A percentile compares a stretch with the other conserved stretches of the same genome.
Conservation (phyloP, 2,329 filamentous ascomycete genomes). For the Aspergillus sojae region DNA sequence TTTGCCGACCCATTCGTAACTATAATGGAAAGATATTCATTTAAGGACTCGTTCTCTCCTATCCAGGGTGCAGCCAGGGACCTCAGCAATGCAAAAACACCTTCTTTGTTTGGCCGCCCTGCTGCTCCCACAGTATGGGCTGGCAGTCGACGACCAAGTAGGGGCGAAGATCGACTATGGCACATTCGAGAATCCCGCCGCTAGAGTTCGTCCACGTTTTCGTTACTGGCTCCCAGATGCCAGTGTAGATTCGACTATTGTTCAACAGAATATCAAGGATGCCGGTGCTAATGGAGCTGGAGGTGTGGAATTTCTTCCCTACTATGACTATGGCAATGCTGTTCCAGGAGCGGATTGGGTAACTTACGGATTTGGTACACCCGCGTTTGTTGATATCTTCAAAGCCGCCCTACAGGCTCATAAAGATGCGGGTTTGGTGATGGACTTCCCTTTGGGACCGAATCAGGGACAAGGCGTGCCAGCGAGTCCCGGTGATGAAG, state of each 20-base stretch:
- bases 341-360: slow-evolving; percentile 38
- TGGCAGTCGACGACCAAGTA: slow-evolving; percentile 7
- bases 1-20: neutral
- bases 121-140: slow-evolving; percentile 1
- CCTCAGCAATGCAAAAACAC: neutral
- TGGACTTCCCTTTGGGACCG: slow-evolving; percentile 51
- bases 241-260: slow-evolving; percentile 29
- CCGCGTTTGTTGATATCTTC: slow-evolving; percentile 33
- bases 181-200: slow-evolving; percentile 31
- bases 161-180: slow-evolving; percentile 10
- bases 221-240: slow-evolving; percentile 47
- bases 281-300: slow-evolving; percentile 38
- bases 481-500: slow-evolving; percentile 33
- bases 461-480: slow-evolving; percentile 52
- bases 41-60: neutral
- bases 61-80: neutral
- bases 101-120: neutral
- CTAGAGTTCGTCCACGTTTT: slow-evolving; percentile 33
- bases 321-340: slow-evolving; percentile 42
- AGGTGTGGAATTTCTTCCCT: slow-evolving; percentile 44
- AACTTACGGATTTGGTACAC: slow-evolving; percentile 42
- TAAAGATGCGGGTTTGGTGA: slow-evolving; percentile 39
- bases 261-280: slow-evolving; percentile 36
- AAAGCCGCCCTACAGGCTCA: slow-evolving; percentile 34
- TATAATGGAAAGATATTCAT: neutral